Conservation (phyloP, 352 stramenopile genomes). For the Pythium biforme region DNA sequence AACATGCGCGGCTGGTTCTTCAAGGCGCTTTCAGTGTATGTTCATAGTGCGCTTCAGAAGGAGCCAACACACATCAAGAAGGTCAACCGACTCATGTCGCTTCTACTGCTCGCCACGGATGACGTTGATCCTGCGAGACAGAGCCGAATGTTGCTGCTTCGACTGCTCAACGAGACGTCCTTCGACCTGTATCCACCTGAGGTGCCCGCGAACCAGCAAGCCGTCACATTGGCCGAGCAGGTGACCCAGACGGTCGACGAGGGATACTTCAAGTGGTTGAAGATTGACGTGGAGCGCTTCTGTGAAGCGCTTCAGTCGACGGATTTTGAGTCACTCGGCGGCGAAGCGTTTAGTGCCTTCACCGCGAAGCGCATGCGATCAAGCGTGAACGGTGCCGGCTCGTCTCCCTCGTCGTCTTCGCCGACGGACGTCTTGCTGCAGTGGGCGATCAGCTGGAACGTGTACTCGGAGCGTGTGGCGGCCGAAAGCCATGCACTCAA, state of each 20-base stretch:
- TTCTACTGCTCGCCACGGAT: conserved; percentile 43
- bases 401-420: conserved; percentile 42
- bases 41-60: conserved; percentile 70
- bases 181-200: conserved; percentile 59
- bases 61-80: conserved; percentile 69
- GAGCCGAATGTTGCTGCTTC: conserved; percentile 68
- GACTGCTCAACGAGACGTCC: conserved; percentile 61
- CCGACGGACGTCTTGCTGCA: conserved; percentile 36
- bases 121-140: conserved; percentile 36
- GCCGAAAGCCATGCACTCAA: conserved; percentile 79
- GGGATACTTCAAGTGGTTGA: conserved; percentile 80
- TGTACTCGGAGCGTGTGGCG: conserved; percentile 80
- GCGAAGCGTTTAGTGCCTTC: conserved; percentile 40
- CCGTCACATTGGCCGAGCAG: conserved; percentile 67
- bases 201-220: conserved; percentile 68
- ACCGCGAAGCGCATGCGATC: conserved; percentile 68
- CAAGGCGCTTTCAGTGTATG: conserved; percentile 72
- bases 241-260: conserved; percentile 51
- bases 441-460: conserved; percentile 84
- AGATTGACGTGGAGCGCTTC: conserved; percentile 77
- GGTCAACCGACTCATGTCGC: conserved; percentile 60
- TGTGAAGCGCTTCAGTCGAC: conserved; percentile 58
- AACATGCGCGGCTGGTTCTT: conserved; percentile 86
- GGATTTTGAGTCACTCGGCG: conserved; percentile 46
- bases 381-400: conserved; percentile 32